Base-by-base conservation (phyloP, 2,329 filamentous ascomycete genomes). In the Coleophoma eucalyptorum region DNA sequence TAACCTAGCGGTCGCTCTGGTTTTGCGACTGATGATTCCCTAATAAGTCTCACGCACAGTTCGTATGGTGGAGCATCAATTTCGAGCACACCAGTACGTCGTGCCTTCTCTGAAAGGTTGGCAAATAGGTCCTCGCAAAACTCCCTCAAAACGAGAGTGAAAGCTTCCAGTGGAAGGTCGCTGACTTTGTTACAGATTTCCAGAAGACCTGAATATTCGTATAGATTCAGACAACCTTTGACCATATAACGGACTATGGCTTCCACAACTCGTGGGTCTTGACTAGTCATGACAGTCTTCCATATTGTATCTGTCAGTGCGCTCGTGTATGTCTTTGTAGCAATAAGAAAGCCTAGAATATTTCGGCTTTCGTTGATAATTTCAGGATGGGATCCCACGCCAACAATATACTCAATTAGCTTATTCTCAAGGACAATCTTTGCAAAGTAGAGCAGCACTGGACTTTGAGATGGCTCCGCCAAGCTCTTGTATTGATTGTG, bases 301-400 rank as follows among this genome's bases (percentile, higher is more conserved):
- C 93, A 97, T 54, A 97, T 81, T 15, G 81, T 78, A 62, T 96
- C 87, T 1, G 89, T 89, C 62, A 95, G 87, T 18, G 78, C 70
- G 33, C 83, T 68, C 1, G 79, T 81, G 67, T 93, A 96, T 13
- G 83, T 86, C 49, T 78, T 77, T 0, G 89, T 94, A 13, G 94
- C 87, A 19, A 90, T 80, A 47, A 97, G 75, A 62, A 97, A 97
- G 1, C 89, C 89, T 44, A 97, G 76, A 48, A 97, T 88, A 56
- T 96, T 96, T 38, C 80, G 78, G 62, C 89, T 89, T 58, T 91
- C 84, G 34, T 80, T 77, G 18, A 95, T 94, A 48, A 97, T 83
- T 63, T 96, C 91, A 1, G 92, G 90, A 63, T 97, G 94, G 32
- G 93, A 97, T 50, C 91, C 91, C 13, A 93, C 84, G 2, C 93